Evolutionary conservation across 805 yeast genomes (phyloP).

Genomic region (Maudiozyma saulgeensis): DNA sequence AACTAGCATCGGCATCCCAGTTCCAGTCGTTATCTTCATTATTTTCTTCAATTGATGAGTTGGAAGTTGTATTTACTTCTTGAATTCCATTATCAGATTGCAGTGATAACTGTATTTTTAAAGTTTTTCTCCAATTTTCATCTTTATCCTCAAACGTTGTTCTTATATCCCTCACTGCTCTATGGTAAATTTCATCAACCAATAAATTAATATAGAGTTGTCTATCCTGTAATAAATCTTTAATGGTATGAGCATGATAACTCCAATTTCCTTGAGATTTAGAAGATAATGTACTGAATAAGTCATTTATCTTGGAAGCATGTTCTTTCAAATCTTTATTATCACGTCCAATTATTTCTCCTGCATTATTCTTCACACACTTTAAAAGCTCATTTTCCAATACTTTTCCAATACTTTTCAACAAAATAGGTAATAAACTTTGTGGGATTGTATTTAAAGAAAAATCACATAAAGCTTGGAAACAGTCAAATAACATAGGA

Average conservation of each 20-base stretch:
- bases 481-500: slow-evolving; percentile 5
- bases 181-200: slow-evolving; percentile 19
- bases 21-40: slow-evolving; percentile 14
- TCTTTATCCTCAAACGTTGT: slow-evolving; percentile 6
- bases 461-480: slow-evolving; percentile 6
- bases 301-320: slow-evolving; percentile 6
- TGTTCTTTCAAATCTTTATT: slow-evolving; percentile 6
- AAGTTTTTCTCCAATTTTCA: not conserved
- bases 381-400: slow-evolving; percentile 19
- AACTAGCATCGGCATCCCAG: slow-evolving; percentile 14
- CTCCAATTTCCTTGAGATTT: slow-evolving; percentile 7
- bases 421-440: not conserved
- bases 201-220: slow-evolving; percentile 17
- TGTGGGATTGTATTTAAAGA: not conserved
- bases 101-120: not conserved
- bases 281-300: slow-evolving; percentile 8
- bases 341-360: slow-evolving; percentile 9
- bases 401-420: slow-evolving; percentile 11
- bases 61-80: not conserved
- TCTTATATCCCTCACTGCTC: slow-evolving; percentile 11
- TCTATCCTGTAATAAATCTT: slow-evolving; percentile 14
- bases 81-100: not conserved
- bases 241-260: slow-evolving; percentile 12
- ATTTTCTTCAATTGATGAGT: not conserved
- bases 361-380: slow-evolving; percentile 16